Base-by-base conservation (phyloP, 768 basidiomycete species). In the Rhodotorula kratochvilovae region DNA sequence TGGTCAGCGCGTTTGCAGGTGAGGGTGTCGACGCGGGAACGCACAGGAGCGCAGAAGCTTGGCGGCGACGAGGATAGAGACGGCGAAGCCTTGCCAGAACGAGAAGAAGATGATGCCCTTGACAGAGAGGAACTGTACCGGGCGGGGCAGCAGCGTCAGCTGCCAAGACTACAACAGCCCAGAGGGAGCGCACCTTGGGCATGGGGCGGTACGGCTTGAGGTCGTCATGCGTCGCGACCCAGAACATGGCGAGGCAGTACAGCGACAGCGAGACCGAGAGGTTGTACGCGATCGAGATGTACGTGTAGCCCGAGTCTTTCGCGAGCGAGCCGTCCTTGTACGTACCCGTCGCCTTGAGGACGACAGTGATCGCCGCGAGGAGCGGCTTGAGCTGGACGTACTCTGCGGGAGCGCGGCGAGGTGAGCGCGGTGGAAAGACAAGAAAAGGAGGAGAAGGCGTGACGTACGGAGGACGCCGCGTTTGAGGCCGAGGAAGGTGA, bases 41-140 rank as follows among this genome's bases (percentile, higher is more conserved):
- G 66, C 31, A 82, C 82, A 85, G 61, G 84, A 85, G 46, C 83
- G 87, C 79, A 98, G 90, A 61, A 83, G 85, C 16, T 88, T 85
- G 0, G 89, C 84, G 4, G 92, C 89, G 58, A 94, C 95, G n/a
- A 97, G 85, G 76, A 90, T 85, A 42, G 92, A 93, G 61, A 99
- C 86, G 57, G 78, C 86, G 61, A 95, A 85, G 31, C 90, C 87
- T 80, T 99, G 96, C 96, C 96, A 99, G 83, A 99, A 99, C 3
- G 91, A 93, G 81, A 96, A 95, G 84, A 97, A 97, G 31, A 99
- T 84, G 75, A 99, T 92, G 56, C 95, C 95, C 79, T 99, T 99
- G 76, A 99, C 93, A 79, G 93, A 99, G 36, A 98, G 87, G 81
- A 99, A 99, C 81, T 72, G 58, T 4, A n/a, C n/a, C n/a, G n/a